phyloP scores from a whole-genome alignment of 768 basidiomycete genomes.

The Leucosporidium creatinivorum region DNA sequence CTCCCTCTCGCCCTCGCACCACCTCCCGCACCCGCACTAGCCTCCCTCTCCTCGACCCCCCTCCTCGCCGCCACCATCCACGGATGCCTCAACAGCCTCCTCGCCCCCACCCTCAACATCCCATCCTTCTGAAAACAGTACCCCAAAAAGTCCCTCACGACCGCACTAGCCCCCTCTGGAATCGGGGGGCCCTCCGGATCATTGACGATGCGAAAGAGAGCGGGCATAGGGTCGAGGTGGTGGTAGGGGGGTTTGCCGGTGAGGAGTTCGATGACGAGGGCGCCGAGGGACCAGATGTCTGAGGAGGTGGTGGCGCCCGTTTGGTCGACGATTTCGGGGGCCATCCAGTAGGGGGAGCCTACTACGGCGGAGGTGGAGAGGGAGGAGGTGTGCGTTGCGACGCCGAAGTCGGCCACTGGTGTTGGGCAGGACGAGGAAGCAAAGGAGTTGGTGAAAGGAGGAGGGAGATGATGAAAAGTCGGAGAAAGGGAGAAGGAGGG shows the following conservation, averaged over 20 bases:
- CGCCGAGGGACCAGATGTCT: conserved; percentile 87
- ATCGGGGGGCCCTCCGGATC: conserved; percentile 88
- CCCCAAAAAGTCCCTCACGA: conserved; percentile 91
- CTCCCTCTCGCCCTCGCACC: conserved; percentile 36
- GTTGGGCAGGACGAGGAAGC: conserved; percentile 44
- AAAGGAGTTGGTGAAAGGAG: conserved; percentile 47
- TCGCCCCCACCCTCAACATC: conserved; percentile 86
- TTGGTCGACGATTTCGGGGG: conserved; percentile 97
- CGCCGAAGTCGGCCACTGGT: conserved; percentile 92
- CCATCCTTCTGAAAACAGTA: conserved; percentile 98
- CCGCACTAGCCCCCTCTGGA: conserved; percentile 84
- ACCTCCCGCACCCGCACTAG: conserved; percentile 36
- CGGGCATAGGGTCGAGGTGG: conserved; percentile 94
- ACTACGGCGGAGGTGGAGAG: conserved; percentile 85
- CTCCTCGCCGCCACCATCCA: conserved; percentile 88
- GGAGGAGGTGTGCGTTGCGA: conserved; percentile 70
- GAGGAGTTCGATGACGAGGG: conserved; percentile 91
- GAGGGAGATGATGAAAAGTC: conserved; percentile 38
- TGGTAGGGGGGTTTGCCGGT: conserved; percentile 92
- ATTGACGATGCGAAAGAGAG: conserved; percentile 94
- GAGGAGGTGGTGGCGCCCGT: conserved; percentile 93
- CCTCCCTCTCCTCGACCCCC: conserved; percentile 66
- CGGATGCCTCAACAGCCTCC: conserved; percentile 82
- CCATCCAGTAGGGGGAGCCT: conserved; percentile 99
- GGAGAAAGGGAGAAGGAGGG: no score